Conservation (phyloP, 176 grass and related monocot genomes). For the Cenchrus purpureus region DNA sequence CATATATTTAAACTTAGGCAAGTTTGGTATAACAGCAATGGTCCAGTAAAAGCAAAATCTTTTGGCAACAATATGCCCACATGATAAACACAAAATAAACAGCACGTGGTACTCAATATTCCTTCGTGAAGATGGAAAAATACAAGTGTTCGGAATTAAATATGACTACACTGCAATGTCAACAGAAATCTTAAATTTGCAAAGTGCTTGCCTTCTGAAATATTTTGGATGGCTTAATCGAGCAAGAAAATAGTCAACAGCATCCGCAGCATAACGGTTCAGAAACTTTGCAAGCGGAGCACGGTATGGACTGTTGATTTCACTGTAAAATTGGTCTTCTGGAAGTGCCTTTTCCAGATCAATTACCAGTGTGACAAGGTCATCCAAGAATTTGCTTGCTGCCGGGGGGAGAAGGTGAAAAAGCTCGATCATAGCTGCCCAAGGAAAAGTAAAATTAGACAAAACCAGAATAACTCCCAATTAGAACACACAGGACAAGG, state of each 20-base stretch:
- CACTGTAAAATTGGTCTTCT: constrained; percentile 92
- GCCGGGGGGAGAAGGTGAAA: constrained; percentile 94
- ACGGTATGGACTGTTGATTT: constrained; percentile 98
- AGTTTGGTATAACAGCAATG: constrained; percentile 8
- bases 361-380: constrained; percentile 95
- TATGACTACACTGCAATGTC: background rate
- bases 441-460: constrained; percentile 42
- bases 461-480: constrained; percentile 5
- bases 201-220: constrained; percentile 78
- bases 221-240: constrained; percentile 85
- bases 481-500: constrained; percentile 11
- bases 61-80: background rate
- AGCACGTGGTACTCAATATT: background rate
- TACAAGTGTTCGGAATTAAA: background rate
- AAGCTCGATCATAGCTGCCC: constrained; percentile 95
- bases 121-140: background rate
- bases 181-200: background rate
- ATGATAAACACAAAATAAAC: background rate
- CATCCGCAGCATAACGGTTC: constrained; percentile 84
- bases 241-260: constrained; percentile 96
- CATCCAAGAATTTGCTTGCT: constrained; percentile 95
- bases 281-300: constrained; percentile 94
- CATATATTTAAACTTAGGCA: background rate
- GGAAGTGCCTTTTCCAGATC: constrained; percentile 93
- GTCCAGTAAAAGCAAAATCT: background rate